These are phyloP conservation scores for Coemansia sp. DNA, from an alignment of 192 early-diverging fungal genomes.

Conservation along the genomic window DNA sequence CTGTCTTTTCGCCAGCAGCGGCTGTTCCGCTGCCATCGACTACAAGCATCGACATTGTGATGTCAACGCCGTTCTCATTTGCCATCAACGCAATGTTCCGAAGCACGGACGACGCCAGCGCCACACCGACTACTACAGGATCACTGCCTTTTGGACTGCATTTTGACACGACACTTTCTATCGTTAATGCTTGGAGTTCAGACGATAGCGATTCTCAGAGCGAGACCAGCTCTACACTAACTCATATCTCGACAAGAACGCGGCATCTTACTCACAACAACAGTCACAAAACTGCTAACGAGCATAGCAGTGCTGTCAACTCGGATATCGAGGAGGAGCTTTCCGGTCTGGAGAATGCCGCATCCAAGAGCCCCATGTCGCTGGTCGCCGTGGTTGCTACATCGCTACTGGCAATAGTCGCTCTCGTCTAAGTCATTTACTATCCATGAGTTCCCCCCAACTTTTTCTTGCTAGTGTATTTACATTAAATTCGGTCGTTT, in stretches of 20 bases:
- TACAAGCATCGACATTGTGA: background rate
- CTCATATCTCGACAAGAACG: background rate
- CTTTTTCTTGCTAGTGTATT: background rate
- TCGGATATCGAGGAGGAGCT: conserved; percentile 31
- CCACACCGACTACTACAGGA: background rate
- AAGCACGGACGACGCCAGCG: background rate
- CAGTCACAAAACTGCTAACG: conserved; percentile 7
- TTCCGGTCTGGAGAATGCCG: conserved; percentile 42
- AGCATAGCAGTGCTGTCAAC: conserved; percentile 12
- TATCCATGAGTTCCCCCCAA: background rate
- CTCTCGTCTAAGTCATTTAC: background rate
- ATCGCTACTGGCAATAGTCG: background rate
- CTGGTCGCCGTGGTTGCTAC: conserved; percentile 36
- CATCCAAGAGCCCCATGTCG: conserved; percentile 33
- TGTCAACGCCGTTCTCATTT: conserved; percentile 31
- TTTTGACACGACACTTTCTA: conserved; percentile 20
- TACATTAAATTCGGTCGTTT: background rate
- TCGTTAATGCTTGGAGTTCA: background rate
- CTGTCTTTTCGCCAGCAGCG: background rate
- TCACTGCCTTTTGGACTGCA: conserved; percentile 46
- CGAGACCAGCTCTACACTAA: conserved; percentile 3
- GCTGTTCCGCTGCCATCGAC: background rate
- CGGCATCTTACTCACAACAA: background rate
- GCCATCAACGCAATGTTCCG: conserved; percentile 43
- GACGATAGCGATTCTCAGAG: conserved; percentile 4